Base-by-base conservation (phyloP, 2,329 filamentous ascomycete species). In the Fusarium metavorans region DNA sequence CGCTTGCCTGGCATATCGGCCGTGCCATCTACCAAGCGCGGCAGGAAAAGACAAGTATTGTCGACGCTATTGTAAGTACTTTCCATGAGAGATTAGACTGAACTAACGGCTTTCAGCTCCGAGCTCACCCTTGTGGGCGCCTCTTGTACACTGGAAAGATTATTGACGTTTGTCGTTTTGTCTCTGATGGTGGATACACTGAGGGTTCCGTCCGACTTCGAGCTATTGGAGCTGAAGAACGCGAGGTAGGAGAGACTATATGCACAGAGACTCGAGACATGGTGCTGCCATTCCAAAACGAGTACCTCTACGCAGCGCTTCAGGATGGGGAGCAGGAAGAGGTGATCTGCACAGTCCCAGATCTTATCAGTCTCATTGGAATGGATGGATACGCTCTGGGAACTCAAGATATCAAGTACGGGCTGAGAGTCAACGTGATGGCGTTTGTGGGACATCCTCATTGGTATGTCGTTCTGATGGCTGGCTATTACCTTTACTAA, bases 231-330 rank as follows among this genome's bases (percentile, higher is more conserved):
- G 57, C 23, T 16, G 35, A 60, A 37, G 57, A 60, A 43, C 37
- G 57, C n/a, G 57, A 60, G 35, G 57, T 60, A n/a, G 57, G 57
- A 37, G 57, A 60, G 57, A 60, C 37, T 41, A 25, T 41, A 3
- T 60, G 6, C 9, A 43, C 57, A 8, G 57, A 60, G 37, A 41
- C 23, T 16, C 35, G 57, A 25, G 35, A 60, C 25, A 60, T 60
- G 57, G 35, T 43, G 35, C 57, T 60, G 9, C 57, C 57, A 32
- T 60, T 60, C 35, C 35, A 60, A 27, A 60, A 60, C 57, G 57
- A 43, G 11, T 60, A 60, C 27, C 35, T 60, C 16, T 60, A 43
- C 14, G 25, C 35, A 14, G 35, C 35, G 5, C 25, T 60, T 1
- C 16, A 32, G 16, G 25, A 60, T 30, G 57, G n/a, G 14, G 16